Percentiles rank a stretch among this genome's conserved stretches.
Conservation (phyloP, 2,329 filamentous ascomycete species). For the Calcarisporium arbuscula region DNA sequence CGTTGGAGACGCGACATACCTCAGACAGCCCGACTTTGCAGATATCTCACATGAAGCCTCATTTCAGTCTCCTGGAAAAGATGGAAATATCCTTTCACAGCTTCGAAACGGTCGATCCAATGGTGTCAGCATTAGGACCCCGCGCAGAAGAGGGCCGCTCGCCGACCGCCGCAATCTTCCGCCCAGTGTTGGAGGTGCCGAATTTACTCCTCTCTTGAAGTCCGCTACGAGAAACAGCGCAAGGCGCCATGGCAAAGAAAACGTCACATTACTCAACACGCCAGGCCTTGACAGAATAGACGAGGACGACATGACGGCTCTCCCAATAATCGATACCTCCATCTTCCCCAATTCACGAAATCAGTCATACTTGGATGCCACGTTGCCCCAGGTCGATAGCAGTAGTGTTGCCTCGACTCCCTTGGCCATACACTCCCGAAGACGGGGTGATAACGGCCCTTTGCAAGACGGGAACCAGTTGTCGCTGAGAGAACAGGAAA, state of each 20-base stretch:
- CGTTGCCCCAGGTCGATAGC: slow-evolving; percentile 67
- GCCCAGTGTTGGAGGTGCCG: slow-evolving; percentile 57
- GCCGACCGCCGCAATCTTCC: slow-evolving; percentile 67
- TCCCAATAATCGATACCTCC: slow-evolving; percentile 69
- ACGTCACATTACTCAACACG: slow-evolving; percentile 56
- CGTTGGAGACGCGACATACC: slow-evolving; percentile 75
- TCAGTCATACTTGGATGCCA: slow-evolving; percentile 60
- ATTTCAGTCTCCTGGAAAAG: slow-evolving; percentile 72
- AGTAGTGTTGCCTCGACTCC: slow-evolving; percentile 84
- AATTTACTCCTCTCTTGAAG: slow-evolving; percentile 93
- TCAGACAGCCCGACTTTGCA: slow-evolving; percentile 61
- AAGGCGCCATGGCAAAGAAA: slow-evolving; percentile 58
- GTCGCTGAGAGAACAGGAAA: slow-evolving; percentile 90
- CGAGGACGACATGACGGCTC: slow-evolving; percentile 66
- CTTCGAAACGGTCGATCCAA: slow-evolving; percentile 60
- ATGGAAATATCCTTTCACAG: slow-evolving; percentile 63
- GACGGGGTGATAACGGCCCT: slow-evolving; percentile 57
- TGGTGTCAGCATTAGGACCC: slow-evolving; percentile 61
- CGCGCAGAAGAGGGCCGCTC: slow-evolving; percentile 63
- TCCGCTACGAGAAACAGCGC: slow-evolving; percentile 66
- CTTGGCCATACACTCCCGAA: slow-evolving; percentile 60
- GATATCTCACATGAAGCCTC: slow-evolving; percentile 85
- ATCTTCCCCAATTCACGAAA: slow-evolving; percentile 60
- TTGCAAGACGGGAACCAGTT: slow-evolving; percentile 84
- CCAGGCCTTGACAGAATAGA: slow-evolving; percentile 62